Evolutionary conservation across 2,329 filamentous ascomycete genomes (phyloP), one percentile per base, ranked within the genome.

Genomic region (Mycocentrospora acerina): DNA sequence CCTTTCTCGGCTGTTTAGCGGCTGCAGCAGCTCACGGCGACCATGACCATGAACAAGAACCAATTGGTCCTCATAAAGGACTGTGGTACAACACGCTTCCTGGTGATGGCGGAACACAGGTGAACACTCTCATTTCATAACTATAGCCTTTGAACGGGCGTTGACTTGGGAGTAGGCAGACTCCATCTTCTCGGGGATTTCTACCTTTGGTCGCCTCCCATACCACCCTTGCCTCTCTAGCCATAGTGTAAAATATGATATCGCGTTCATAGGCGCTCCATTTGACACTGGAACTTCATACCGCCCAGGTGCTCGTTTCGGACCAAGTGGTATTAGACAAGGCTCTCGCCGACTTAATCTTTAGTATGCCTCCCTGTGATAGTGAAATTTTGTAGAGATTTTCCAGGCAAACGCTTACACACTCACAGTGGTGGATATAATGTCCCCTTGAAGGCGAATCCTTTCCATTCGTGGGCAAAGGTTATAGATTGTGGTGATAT

Each of bases 391-490:
- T n/a, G n/a, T n/a, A n/a, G n/a, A n/a, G n/a, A n/a, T n/a, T n/a
- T n/a, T n/a, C n/a, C n/a, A n/a, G n/a, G n/a, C n/a, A n/a, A n/a
- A n/a, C n/a, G n/a, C n/a, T n/a, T n/a, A n/a, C n/a, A n/a, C n/a
- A n/a, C n/a, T n/a, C n/a, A n/a, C n/a, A 91, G 87, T 64, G 88
- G 88, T 55, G 88, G 88, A 4, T 94, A 93, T 68, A 93, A 94
- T 55, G 88, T 93, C 4, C 87, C 88, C 0, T 72, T 94, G 11
- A 74, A 80, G 18, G 85, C 85, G 15, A 91, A 93, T 66, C 86
- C 87, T 0, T 93, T 93, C 73, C 82, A 85, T 62, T 84, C 80
- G 57, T 91, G 88, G 80, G 84, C 89, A 7, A 88, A 79, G 33
- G 81, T 93, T 2, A 70, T 93, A 2, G 88, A 93, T 64, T 93